Evolutionary conservation across 2,329 filamentous ascomycete genomes (phyloP).

Genomic region (Verticillium nonalfalfae): DNA sequence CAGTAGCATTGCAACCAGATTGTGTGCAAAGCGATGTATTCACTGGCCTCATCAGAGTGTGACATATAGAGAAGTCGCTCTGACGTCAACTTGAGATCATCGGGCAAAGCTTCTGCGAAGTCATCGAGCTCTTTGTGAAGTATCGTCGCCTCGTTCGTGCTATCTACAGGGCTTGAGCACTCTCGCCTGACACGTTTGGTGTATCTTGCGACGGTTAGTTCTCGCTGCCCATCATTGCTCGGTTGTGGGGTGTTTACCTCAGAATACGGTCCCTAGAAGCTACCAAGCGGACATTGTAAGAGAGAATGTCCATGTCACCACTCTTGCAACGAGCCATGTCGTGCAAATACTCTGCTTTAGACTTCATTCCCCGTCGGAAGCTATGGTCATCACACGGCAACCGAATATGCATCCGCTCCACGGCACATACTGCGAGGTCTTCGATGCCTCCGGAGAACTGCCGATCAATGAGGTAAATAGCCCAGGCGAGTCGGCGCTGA

Average conservation of each 20-base stretch:
- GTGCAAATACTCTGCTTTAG: conserved; percentile 1
- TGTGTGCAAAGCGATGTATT: conserved; percentile 14
- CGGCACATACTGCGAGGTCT: conserved; percentile 18
- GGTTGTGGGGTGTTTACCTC: neutral
- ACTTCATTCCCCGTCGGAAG: conserved; percentile 17
- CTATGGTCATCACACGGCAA: conserved; percentile 16
- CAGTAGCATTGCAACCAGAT: conserved; percentile 13
- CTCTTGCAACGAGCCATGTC: neutral
- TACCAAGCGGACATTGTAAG: neutral
- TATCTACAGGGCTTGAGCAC: conserved; percentile 10
- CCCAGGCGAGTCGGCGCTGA: conserved; percentile 18
- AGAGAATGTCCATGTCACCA: neutral
- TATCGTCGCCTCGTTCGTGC: conserved; percentile 4
- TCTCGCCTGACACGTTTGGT: neutral
- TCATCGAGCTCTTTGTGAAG: conserved; percentile 13
- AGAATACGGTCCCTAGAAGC: neutral
- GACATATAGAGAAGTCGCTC: conserved; percentile 16
- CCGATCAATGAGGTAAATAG: conserved; percentile 16
- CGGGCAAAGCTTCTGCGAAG: conserved; percentile 12
- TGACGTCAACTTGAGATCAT: conserved; percentile 11
- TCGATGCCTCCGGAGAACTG: conserved; percentile 19
- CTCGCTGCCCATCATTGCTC: neutral
- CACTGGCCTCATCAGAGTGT: conserved; percentile 14
- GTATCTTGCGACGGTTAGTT: neutral
- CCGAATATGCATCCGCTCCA: conserved; percentile 15